These are phyloP conservation scores for Citrus reticulata DNA, from an alignment of 345 rosid species.

Conservation along the genomic window DNA sequence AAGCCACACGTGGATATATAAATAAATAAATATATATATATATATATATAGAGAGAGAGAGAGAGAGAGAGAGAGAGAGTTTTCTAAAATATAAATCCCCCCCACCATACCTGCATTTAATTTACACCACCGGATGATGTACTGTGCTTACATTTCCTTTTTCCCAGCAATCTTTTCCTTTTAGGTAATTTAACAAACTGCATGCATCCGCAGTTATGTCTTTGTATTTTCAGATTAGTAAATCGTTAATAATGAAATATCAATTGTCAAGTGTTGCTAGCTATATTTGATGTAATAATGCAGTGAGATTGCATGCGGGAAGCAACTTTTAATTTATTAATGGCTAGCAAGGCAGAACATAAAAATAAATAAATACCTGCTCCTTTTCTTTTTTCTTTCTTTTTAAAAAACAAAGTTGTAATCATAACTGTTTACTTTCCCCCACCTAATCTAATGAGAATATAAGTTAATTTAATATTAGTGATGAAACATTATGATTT, in stretches of 20 bases:
- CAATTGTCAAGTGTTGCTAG: not conserved
- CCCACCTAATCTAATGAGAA: constrained; percentile 38
- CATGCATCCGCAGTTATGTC: not conserved
- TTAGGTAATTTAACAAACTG: not conserved
- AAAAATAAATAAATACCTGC: not conserved
- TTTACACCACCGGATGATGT: not conserved
- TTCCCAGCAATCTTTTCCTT: not conserved
- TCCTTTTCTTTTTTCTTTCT: not conserved
- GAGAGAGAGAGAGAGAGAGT: too few relatives aligned
- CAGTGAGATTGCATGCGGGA: constrained; percentile 3
- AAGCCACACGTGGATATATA: not conserved
- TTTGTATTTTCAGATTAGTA: not conserved
- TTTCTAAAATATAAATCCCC: too few relatives aligned
- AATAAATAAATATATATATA: too few relatives aligned
- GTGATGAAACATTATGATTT: not conserved
- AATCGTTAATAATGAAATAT: too few relatives aligned
- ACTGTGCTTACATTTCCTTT: not conserved
- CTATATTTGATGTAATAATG: not conserved
- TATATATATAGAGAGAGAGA: too few relatives aligned
- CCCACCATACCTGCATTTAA: not conserved
- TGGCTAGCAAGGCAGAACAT: constrained; percentile 1
- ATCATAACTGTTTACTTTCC: constrained; percentile 36
- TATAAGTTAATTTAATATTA: constrained; percentile 1
- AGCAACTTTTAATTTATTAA: not conserved
- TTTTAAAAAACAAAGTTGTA: constrained; percentile 4